phyloP scores from a whole-genome alignment of 176 grass and related monocot species.

The Triticum turgidum region DNA sequence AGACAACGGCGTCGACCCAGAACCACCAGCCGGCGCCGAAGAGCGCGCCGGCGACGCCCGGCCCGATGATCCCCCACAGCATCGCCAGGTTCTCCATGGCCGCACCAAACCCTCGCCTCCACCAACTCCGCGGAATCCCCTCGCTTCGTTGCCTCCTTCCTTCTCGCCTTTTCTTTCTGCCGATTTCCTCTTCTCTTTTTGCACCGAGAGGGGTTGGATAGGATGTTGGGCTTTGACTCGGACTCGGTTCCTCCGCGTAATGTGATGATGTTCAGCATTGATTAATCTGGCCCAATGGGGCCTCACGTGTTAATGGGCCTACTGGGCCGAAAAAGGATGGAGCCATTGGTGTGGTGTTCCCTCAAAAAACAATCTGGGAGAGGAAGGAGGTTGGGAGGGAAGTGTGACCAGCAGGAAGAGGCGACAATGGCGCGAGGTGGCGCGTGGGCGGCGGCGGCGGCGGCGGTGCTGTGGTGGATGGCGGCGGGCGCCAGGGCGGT shows the following conservation, averaged over 20 bases:
- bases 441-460: conserved; percentile 15
- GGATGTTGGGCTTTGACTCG: not conserved
- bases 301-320: not conserved
- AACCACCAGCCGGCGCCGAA: conserved; percentile 98
- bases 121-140: conserved; percentile 29
- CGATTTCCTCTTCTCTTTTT: not conserved
- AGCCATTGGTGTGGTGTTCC: not conserved
- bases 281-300: too few species aligned
- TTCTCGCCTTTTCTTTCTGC: not conserved
- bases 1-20: conserved; percentile 97
- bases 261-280: not conserved
- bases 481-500: conserved; percentile 43
- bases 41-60: conserved; percentile 77
- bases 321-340: not conserved
- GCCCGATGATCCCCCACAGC: conserved; percentile 84
- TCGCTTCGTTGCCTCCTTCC: not conserved
- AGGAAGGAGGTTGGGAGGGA: not conserved
- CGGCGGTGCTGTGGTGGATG: conserved; percentile 23
- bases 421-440: conserved; percentile 33
- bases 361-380: too few species aligned
- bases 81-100: conserved; percentile 68
- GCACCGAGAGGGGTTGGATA: not conserved
- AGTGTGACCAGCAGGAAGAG: not conserved
- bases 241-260: not conserved
- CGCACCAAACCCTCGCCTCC: conserved; percentile 10